Base-by-base conservation (phyloP, 176 grass and related monocot species). In the Poa annua region DNA sequence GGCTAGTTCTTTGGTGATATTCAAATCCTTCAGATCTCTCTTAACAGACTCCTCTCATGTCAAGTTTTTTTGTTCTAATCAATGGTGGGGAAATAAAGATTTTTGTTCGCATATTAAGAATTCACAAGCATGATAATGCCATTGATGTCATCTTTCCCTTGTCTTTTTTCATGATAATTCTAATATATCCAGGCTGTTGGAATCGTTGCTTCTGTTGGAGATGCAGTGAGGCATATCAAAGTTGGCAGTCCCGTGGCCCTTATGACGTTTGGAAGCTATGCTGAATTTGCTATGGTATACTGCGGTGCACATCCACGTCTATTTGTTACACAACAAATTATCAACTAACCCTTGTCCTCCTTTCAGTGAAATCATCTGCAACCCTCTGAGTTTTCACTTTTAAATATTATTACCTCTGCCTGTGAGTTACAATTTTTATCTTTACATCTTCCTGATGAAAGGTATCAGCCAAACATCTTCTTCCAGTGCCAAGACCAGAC, bases 201-300 rank as follows among this genome's bases (percentile, higher is more conserved):
- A 78, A 90, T 99, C 68, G 88, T 96, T 86, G 93, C 93, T 79
- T 86, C 89, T 78, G 85, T 99, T 75, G 96, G 96, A 88, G 85
- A 96, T 81, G 89, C 88, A 76, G 91, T 95, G 66, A 71, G 75
- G 65, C 83, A 92, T 89, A 80, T 99, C 73, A 93, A 90, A 96
- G 91, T 96, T 71, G 96, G 96, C 47, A 90, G 89, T 71, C 93
- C 96, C 19, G 96, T 96, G 63, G 96, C 96, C 59, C 82, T 96
- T 87, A 92, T 99, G 96, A 93, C 91, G 83, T 99, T 93, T 92
- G 96, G 96, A 66, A 86, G 91, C 72, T 99, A 99, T 92, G 80
- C 96, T 83, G 91, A 99, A 86, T 99, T 93, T 75, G 64, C 83
- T 5, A 25, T 89, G 96, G 96, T 99, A 44, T 44, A 76, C 71